These are phyloP conservation scores for Linnemannia elongata DNA, from an alignment of 192 early-diverging fungal species.

Conservation along the genomic window DNA sequence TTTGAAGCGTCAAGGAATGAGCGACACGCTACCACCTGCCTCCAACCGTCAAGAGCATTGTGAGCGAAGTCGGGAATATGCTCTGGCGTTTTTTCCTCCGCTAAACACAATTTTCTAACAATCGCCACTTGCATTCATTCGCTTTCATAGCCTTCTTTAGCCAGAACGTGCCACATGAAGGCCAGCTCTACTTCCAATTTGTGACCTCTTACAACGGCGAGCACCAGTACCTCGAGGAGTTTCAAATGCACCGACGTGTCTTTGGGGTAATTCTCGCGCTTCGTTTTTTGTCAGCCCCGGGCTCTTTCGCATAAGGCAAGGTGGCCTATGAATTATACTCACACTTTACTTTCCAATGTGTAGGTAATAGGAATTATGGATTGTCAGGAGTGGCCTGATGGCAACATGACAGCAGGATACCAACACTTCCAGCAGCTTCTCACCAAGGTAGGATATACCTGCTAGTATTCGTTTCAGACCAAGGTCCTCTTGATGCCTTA, in stretches of 20 bases:
- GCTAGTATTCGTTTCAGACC: not conserved
- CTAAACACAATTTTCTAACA: not conserved
- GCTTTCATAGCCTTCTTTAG: slow-evolving; percentile 66
- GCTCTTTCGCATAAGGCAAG: not conserved
- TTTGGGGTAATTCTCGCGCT: slow-evolving; percentile 69
- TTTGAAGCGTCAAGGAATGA: not conserved
- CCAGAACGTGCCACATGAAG: slow-evolving; percentile 71
- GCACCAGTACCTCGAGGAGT: slow-evolving; percentile 80
- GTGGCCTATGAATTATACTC: not conserved
- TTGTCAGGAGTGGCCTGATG: slow-evolving; percentile 75
- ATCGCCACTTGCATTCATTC: not conserved
- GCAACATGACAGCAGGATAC: slow-evolving; percentile 70
- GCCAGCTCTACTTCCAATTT: slow-evolving; percentile 80
- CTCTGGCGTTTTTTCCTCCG: not conserved
- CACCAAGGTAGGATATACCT: slow-evolving; percentile 64
- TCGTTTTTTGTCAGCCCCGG: not conserved
- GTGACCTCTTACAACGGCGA: slow-evolving; percentile 76
- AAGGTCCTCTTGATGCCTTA: not conserved
- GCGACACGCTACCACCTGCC: not conserved
- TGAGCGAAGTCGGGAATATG: not conserved
- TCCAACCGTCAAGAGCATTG: not conserved
- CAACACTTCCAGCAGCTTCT: slow-evolving; percentile 71
- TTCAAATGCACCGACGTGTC: slow-evolving; percentile 79
- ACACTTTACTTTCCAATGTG: slow-evolving; percentile 2
- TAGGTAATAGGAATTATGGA: slow-evolving; percentile 89